Base-by-base conservation (phyloP, 805 yeast species). In the Sporopachydermia lactativora region DNA sequence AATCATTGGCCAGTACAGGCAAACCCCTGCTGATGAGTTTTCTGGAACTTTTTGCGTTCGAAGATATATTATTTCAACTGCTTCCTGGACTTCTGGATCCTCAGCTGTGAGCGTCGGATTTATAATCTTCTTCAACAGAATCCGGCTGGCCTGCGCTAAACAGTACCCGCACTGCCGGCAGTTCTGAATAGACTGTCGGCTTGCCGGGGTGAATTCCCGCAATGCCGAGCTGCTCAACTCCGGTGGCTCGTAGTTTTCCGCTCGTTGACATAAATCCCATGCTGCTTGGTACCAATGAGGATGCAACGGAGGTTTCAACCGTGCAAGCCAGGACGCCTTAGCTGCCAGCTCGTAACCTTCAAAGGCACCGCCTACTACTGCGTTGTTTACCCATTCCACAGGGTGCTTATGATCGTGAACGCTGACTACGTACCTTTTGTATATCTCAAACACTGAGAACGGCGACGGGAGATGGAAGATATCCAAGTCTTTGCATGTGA, bases 341-440 rank as follows among this genome's bases (percentile, higher is more conserved):
- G 60, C 53, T 5, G 53, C 34, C 17, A 55, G 44, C 38, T 61
- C 66, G 41, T 55, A 52, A 18, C 59, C 53, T 14, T 50, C 50
- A 3, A 49, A 39, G 0, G 62, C 54, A 13, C 62, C 57, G 2
- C 65, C 65, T 43, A 56, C 45, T 4, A 60, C 55, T 1, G 65
- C 64, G 39, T 60, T 53, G 37, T 60, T 60, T 60, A 59, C 57
- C 63, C 63, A 60, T 17, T 49, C 49, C n/a, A 24, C n/a, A 24
- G 31, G 31, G n/a, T 24, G 31, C 31, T 52, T 45, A 35, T 46
- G 55, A 5, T 59, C 31, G 31, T 24, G 41, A 17, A 54, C 57
- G 3, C 19, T 35, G 13, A 52, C 45, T 41, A 53, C 51, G 19
- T 43, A 48, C 15, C 53, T 50, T 39, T 47, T 50, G 41, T 48